A percentile compares a stretch with the other conserved stretches of the same genome.
Conservation (phyloP, 2,329 filamentous ascomycete genomes). For the Stagonosporopsis tanaceti region DNA sequence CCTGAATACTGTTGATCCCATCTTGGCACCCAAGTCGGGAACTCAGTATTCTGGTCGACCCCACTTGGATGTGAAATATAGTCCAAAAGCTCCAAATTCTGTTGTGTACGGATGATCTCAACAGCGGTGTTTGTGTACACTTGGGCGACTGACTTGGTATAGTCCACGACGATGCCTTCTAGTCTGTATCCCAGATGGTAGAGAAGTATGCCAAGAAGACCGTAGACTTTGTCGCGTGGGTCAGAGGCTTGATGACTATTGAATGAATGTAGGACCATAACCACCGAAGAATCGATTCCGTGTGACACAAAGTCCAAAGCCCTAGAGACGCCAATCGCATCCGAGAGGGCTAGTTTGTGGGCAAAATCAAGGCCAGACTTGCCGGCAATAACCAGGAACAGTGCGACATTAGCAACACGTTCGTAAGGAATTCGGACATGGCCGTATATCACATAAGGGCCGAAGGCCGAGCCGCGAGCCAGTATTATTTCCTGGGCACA, state of each 20-base stretch:
- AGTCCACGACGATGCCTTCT: background rate
- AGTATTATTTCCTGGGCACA: background rate
- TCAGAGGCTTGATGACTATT: background rate
- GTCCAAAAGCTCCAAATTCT: background rate
- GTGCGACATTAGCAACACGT: background rate
- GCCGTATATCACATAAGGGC: background rate
- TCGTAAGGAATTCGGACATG: background rate
- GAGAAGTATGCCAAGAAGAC: background rate
- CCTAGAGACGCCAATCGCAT: background rate
- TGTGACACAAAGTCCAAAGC: background rate
- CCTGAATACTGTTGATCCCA: background rate
- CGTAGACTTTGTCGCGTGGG: background rate
- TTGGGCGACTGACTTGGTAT: background rate
- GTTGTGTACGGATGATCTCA: background rate
- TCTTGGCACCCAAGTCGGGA: background rate
- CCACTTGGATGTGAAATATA: background rate
- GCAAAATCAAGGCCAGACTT: background rate
- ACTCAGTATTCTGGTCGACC: background rate
- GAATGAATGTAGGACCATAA: background rate
- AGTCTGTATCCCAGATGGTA: background rate
- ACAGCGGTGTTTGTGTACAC: background rate
- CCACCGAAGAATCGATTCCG: background rate
- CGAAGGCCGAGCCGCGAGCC: background rate
- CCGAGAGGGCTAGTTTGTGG: background rate
- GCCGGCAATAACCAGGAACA: background rate